Percentiles rank a stretch among this genome's conserved stretches.
Evolutionary conservation across 1,284 basidiomycete species (phyloP).

Genomic region (Austropuccinia psidii): DNA sequence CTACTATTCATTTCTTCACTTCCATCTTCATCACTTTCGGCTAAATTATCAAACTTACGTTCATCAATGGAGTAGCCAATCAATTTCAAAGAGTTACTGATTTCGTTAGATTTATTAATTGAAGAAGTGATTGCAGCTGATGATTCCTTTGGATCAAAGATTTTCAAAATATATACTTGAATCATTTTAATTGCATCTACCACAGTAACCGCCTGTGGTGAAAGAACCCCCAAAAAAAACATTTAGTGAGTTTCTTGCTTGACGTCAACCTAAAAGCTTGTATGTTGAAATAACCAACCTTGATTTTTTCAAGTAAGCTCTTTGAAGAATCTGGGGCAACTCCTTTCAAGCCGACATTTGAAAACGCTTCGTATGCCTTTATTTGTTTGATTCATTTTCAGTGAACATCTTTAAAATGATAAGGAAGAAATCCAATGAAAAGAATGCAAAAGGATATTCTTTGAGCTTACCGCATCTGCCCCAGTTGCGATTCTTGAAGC

Average conservation of each 20-base stretch:
- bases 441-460: conserved; percentile 43
- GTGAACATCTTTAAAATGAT: conserved; percentile 42
- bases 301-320: conserved; percentile 67
- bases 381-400: background rate
- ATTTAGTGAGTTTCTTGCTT: conserved; percentile 42
- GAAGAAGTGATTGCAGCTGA: conserved; percentile 75
- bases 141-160: conserved; percentile 72
- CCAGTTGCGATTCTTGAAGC: conserved; percentile 75
- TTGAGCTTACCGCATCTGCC: conserved; percentile 64
- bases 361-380: conserved; percentile 69
- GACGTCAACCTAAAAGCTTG: background rate
- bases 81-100: conserved; percentile 58
- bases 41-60: too few relatives aligned
- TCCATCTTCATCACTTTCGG: too few relatives aligned
- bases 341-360: conserved; percentile 75
- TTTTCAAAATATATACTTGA: conserved; percentile 68
- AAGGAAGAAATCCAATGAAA: conserved; percentile 35
- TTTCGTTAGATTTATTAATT: conserved; percentile 67
- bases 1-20: too few relatives aligned
- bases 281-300: conserved; percentile 41
- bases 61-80: conserved; percentile 76
- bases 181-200: conserved; percentile 66
- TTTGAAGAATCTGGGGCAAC: conserved; percentile 65
- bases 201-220: conserved; percentile 59
- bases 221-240: background rate